Evolutionary conservation across 306 rosid species (phyloP).

Genomic region (Rosa multiflora): DNA sequence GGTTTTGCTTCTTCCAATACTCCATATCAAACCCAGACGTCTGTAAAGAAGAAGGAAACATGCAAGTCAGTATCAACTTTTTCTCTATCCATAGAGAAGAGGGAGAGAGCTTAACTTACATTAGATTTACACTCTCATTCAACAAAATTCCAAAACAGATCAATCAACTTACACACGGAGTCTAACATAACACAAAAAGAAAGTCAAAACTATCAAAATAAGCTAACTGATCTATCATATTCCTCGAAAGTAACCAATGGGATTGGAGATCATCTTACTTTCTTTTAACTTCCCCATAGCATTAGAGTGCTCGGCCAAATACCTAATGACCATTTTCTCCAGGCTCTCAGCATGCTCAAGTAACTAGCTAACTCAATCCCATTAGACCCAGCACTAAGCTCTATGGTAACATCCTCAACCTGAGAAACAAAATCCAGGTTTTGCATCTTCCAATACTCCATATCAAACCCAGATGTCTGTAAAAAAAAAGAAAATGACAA

Average conservation of each 20-base stretch:
- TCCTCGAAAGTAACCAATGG: background rate
- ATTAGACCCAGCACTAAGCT: background rate
- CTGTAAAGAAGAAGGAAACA: background rate
- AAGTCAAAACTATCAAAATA: background rate
- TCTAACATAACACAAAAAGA: background rate
- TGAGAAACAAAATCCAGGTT: constrained; percentile 2
- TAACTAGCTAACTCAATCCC: background rate
- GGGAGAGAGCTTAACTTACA: background rate
- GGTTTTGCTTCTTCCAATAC: background rate
- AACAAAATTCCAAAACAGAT: background rate
- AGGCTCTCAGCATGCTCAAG: background rate
- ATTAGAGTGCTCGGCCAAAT: background rate
- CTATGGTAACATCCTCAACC: background rate
- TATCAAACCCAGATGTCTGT: background rate
- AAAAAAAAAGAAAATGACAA: background rate
- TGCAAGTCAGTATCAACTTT: background rate
- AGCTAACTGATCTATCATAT: background rate
- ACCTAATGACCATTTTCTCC: background rate
- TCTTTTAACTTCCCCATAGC: background rate
- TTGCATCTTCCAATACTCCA: background rate
- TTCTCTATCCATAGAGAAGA: background rate
- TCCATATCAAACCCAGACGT: background rate
- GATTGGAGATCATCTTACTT: background rate
- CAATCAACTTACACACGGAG: background rate
- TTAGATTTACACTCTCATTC: background rate